Evolutionary conservation across 2,329 filamentous ascomycete species (phyloP).

Genomic region (Pseudodiploospora longispora): DNA sequence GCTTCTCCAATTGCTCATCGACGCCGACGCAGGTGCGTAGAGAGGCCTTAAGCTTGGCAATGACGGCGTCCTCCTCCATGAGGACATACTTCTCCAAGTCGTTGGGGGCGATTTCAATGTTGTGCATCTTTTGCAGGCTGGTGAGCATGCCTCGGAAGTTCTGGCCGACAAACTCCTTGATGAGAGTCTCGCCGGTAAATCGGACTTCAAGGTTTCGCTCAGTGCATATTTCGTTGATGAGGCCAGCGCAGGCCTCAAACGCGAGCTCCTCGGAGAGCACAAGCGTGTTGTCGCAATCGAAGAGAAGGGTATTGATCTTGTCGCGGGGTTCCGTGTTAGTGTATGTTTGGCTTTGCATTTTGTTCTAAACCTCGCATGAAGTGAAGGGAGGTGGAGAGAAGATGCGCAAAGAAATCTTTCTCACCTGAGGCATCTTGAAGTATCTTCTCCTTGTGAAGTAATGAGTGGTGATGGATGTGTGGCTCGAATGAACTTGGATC

Average conservation of each 20-base stretch:
- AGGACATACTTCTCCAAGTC: conserved; percentile 69
- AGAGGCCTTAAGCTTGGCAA: conserved; percentile 64
- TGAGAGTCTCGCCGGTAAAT: conserved; percentile 72
- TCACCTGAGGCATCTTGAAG: conserved; percentile 26
- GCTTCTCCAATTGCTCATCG: conserved; percentile 56
- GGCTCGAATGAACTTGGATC: too few relatives aligned
- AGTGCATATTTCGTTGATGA: conserved; percentile 78
- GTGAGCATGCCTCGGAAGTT: conserved; percentile 91
- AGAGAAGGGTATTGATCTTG: conserved; percentile 60
- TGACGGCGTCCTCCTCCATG: conserved; percentile 75
- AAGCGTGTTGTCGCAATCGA: conserved; percentile 86
- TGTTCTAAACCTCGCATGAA: neutral
- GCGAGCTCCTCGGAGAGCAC: conserved; percentile 85
- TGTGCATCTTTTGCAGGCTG: conserved; percentile 66
- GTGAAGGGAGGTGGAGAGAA: neutral
- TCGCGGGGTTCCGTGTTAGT: neutral
- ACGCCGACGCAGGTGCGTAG: conserved; percentile 62
- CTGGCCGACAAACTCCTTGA: conserved; percentile 82
- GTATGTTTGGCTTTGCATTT: neutral
- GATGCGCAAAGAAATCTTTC: conserved; percentile 3
- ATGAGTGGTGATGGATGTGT: too few relatives aligned
- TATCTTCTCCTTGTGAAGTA: too few relatives aligned
- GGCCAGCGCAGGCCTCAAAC: conserved; percentile 82
- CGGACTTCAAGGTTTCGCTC: conserved; percentile 53
- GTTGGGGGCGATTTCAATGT: conserved; percentile 58